Conservation (phyloP, 75 land plant genomes). For the Sequoia sempervirens region DNA sequence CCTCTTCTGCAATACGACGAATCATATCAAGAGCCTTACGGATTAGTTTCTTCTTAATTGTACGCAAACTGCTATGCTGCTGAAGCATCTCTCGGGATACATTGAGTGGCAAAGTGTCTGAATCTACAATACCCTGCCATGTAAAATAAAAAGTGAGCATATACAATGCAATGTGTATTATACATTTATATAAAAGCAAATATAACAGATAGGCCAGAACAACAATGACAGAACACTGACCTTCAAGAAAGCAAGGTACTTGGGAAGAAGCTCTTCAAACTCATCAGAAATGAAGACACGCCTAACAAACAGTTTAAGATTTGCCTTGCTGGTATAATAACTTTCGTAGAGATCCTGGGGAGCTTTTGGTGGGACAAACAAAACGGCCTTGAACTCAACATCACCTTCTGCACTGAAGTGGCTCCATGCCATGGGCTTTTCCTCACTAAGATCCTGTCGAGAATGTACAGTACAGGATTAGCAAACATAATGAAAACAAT, state of each 20-base stretch:
- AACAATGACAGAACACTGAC: conserved; percentile 24
- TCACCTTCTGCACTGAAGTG: conserved; percentile 98
- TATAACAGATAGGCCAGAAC: too few relatives aligned
- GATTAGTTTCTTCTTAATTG: conserved; percentile 95
- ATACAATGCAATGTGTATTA: neutral
- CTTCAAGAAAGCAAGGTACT: conserved; percentile 86
- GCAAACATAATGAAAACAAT: neutral
- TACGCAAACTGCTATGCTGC: conserved; percentile 88
- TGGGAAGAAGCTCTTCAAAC: conserved; percentile 94
- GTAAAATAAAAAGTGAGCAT: neutral
- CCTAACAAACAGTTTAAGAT: conserved; percentile 87
- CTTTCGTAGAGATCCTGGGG: conserved; percentile 92
- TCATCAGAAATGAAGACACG: conserved; percentile 96
- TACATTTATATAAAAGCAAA: neutral
- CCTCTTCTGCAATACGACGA: conserved; percentile 80
- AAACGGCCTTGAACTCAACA: conserved; percentile 95
- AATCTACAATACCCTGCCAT: conserved; percentile 93
- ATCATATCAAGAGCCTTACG: conserved; percentile 99
- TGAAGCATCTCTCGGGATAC: conserved; percentile 99
- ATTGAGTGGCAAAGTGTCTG: conserved; percentile 94
- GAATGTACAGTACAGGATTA: neutral
- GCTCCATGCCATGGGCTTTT: conserved; percentile 87
- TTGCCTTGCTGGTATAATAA: conserved; percentile 77
- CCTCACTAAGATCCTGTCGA: conserved; percentile 75
- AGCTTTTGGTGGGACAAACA: conserved; percentile 94